Conservation (phyloP, 176 grass and related monocot genomes). For the Tillandsia leiboldiana region DNA sequence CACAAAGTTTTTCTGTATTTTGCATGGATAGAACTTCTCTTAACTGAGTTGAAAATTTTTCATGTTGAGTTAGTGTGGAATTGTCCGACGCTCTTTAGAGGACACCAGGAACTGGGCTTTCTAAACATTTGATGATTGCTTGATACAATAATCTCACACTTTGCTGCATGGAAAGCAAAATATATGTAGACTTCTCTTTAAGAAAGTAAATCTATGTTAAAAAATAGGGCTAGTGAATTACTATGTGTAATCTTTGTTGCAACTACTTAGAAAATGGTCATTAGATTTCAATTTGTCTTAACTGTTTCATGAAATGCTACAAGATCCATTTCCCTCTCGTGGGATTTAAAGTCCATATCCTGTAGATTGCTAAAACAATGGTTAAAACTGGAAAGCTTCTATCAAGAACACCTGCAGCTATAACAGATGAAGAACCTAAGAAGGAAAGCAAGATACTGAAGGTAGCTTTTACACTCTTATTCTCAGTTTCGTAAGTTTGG, state of each 20-base stretch:
- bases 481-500: constrained; percentile 3
- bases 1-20: not conserved
- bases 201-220: too few species aligned
- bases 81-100: too few species aligned
- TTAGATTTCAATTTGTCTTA: not conserved
- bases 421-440: constrained; percentile 39
- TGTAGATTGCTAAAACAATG: constrained; percentile 78
- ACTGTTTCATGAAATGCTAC: not conserved
- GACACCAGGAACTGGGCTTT: too few species aligned
- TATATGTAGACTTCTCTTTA: too few species aligned
- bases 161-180: not conserved
- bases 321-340: not conserved
- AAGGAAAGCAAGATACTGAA: constrained; percentile 59
- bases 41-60: too few species aligned
- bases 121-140: too few species aligned
- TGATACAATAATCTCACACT: not conserved
- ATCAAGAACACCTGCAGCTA: constrained; percentile 34
- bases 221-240: too few species aligned
- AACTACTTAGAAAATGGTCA: too few species aligned
- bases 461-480: constrained; percentile 30
- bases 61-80: too few species aligned
- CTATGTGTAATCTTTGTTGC: too few species aligned
- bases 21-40: too few species aligned
- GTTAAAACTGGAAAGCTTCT: constrained; percentile 62
- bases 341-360: not conserved